Evolutionary conservation across 164 flowering plant genomes (phyloP), one percentile per base, ranked within the genome.

Genomic region (Brasenia schreberi): DNA sequence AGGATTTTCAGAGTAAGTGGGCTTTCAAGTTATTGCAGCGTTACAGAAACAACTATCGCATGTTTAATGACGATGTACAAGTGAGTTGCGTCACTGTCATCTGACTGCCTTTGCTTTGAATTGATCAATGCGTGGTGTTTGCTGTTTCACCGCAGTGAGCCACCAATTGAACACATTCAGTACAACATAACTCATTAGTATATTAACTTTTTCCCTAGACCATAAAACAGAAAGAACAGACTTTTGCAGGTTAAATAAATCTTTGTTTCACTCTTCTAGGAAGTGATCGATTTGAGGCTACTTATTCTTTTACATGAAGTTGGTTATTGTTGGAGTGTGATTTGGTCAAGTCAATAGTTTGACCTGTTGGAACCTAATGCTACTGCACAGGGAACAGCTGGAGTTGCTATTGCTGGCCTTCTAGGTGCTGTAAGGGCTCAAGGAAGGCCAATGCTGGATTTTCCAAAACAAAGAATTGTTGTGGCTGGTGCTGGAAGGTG

Each of bases 401-500:
- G 99, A 68, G 96, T 94, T 76, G 99, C 99, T 65, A 81, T 91
- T 67, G 99, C 99, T 79, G 99, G 99, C 63, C 92, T 94, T 78
- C 73, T 94, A 67, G 99, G 97, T 76, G 97, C 97, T 71, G 99
- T 94, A 44, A 86, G 99, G 74, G 95, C 97, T 63, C 97, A 94
- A 72, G 99, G 99, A 75, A 87, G 79, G 76, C 88, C 95, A 70
- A 89, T 91, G 96, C 87, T 91, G 67, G 97, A 94, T 77, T 94
- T 91, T 68, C 96, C 99, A 72, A 94, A 94, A 75, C 89, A 81
- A 76, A 94, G 89, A 81, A 94, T 94, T 74, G 96, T 94, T 75
- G 95, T 94, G 71, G 98, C 98, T 77, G 98, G 98, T 65, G 98
- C 98, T 81, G 98, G 98, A 80, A 92, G 97, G 98, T 92, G 65